Base-by-base conservation (phyloP, 2,329 filamentous ascomycete genomes). In the Akanthomyces lecanii region DNA sequence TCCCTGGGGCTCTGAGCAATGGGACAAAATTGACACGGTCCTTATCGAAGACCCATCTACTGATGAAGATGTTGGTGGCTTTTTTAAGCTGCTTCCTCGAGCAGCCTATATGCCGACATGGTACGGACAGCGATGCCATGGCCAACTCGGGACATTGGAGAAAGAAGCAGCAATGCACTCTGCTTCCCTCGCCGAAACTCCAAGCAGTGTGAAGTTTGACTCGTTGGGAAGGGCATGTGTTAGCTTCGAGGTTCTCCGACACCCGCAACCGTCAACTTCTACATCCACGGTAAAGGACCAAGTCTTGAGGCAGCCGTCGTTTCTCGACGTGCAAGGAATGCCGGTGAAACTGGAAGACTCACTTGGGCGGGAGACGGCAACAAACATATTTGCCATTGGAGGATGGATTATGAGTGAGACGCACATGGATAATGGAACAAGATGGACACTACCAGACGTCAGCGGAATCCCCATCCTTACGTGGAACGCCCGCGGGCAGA, bases 41-140 rank as follows among this genome's bases (percentile, higher is more conserved):
- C 28, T 56, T 16, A 64, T 64, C 21, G 21, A 28, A 4, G 57
- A 64, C 16, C 62, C 62, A 6, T 40, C 56, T 7, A 23, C 30
- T 2, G 62, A 64, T 51, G 28, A 36, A n/a, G 60, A 62, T 48
- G 50, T 62, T 3, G 60, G 60, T 8, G 38, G 50, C 3, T 64
- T 64, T n/a, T 55, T 55, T 14, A 58, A 45, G 23, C 51, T 62
- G n/a, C 51, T 62, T 21, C 51, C 60, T 1, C 38, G 60, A 25
- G 25, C 28, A 14, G 55, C 55, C 2, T 67, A 66, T 42, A 55
- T 62, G 44, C 68, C 67, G 10, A 65, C 67, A 1, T 69, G 68
- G 68, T 61, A 68, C n/a, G 63, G 40, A 11, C 38, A 62, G 61
- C 54, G 61, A 38, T 11, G 42, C 12, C 7, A 62, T 28, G 51